Percentiles rank a stretch among this genome's conserved stretches.
Evolutionary conservation across 257 asterid species (phyloP).

Genomic region (Solanum etuberosum): DNA sequence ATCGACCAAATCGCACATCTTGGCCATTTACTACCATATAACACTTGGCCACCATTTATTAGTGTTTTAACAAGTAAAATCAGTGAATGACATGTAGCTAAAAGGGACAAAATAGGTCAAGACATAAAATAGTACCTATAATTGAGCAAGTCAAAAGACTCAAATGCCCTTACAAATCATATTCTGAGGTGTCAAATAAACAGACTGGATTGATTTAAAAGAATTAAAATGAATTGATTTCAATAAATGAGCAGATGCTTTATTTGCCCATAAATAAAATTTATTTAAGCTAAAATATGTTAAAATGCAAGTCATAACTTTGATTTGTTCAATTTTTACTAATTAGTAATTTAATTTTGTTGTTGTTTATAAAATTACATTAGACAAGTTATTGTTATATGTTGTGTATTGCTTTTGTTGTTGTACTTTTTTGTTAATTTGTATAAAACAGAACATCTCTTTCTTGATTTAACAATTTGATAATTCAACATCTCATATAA

Average conservation of each 20-base stretch:
- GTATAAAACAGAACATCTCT: neutral
- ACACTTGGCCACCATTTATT: too few species aligned
- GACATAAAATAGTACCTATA: too few species aligned
- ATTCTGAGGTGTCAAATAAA: too few species aligned
- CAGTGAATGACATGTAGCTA: too few species aligned
- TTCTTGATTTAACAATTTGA: neutral
- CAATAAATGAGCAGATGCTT: neutral
- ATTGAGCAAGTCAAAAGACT: neutral
- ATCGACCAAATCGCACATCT: too few species aligned
- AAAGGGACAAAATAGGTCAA: too few species aligned
- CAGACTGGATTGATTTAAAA: too few species aligned
- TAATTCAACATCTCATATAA: too few species aligned
- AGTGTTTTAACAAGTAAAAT: too few species aligned
- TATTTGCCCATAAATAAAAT: neutral
- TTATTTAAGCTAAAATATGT: neutral
- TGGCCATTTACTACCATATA: too few species aligned
- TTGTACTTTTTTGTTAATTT: neutral
- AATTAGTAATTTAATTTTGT: too few species aligned
- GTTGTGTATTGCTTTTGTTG: neutral
- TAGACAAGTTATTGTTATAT: neutral
- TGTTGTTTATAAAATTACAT: neutral
- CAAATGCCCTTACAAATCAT: neutral
- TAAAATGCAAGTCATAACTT: neutral
- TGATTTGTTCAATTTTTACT: neutral
- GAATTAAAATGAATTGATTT: too few species aligned